Conservation (phyloP, 805 yeast genomes). For the Candida multigemmis region DNA sequence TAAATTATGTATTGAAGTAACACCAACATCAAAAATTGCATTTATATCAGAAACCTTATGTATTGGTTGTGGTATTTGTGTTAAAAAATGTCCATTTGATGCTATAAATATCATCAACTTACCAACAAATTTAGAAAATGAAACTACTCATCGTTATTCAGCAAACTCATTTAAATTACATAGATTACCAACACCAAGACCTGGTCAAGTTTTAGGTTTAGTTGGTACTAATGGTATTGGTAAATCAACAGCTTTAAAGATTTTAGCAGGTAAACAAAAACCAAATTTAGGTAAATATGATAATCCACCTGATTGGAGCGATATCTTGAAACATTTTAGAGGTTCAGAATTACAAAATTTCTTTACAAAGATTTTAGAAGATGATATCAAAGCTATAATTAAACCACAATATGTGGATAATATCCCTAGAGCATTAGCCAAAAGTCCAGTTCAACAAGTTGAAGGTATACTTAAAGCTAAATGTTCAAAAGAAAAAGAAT, state of each 20-base stretch:
- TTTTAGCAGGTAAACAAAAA: slow-evolving; percentile 93
- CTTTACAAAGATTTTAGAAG: slow-evolving; percentile 89
- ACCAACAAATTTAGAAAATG: slow-evolving; percentile 88
- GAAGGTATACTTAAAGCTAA: slow-evolving; percentile 74
- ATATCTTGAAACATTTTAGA: slow-evolving; percentile 82
- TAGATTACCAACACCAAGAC: slow-evolving; percentile 96
- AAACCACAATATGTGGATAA: slow-evolving; percentile 99
- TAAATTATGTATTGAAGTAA: slow-evolving; percentile 92
- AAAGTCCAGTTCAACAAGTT: slow-evolving; percentile 80
- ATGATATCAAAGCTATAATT: slow-evolving; percentile 90
- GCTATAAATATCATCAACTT: slow-evolving; percentile 93
- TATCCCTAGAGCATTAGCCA: slow-evolving; percentile 86
- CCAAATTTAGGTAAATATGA: slow-evolving; percentile 93
- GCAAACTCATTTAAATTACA: slow-evolving; percentile 97
- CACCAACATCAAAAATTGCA: slow-evolving; percentile 85
- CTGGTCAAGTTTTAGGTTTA: slow-evolving; percentile 95
- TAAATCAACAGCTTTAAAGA: slow-evolving; percentile 93
- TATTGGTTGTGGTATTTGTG: slow-evolving; percentile 99
- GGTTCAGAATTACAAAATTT: slow-evolving; percentile 96
- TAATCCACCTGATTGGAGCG: slow-evolving; percentile 97
- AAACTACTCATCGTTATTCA: slow-evolving; percentile 94
- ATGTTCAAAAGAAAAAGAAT: slow-evolving; percentile 61
- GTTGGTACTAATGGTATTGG: slow-evolving; percentile 99
- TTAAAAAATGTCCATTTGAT: slow-evolving; percentile 95
- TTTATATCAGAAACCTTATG: slow-evolving; percentile 90